Evolutionary conservation across 2,329 filamentous ascomycete genomes (phyloP).

Genomic region (Talaromyces sp.): DNA sequence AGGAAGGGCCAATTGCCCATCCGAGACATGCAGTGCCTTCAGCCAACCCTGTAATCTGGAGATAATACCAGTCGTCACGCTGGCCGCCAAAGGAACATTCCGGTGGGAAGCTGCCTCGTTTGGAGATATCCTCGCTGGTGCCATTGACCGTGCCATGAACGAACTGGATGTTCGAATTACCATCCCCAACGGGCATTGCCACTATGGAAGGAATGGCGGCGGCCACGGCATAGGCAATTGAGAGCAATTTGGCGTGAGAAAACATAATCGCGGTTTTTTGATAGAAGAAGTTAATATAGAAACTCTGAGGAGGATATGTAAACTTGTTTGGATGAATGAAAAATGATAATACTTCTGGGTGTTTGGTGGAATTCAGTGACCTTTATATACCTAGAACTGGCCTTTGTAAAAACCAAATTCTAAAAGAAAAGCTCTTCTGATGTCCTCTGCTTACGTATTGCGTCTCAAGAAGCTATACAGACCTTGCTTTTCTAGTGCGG

Average conservation of each 20-base stretch:
- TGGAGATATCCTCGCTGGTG: not conserved
- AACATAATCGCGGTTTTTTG: not conserved
- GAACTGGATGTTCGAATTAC: not conserved
- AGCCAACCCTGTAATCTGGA: not conserved
- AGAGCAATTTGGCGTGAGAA: not conserved
- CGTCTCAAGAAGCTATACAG: not conserved
- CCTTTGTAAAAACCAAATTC: not conserved
- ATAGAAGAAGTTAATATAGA: not conserved
- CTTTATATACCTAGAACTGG: not conserved
- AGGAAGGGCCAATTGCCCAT: not conserved
- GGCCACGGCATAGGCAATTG: not conserved
- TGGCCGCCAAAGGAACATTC: not conserved
- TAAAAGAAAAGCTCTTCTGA: not conserved
- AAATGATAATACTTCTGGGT: not conserved
- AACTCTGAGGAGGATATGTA: not conserved
- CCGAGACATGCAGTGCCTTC: slow-evolving; percentile 7
- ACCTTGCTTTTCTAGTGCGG: not conserved
- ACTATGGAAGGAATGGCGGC: not conserved
- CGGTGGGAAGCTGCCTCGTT: not conserved
- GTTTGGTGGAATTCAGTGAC: not conserved
- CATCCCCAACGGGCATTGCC: not conserved
- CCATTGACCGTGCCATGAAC: not conserved
- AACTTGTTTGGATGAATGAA: not conserved
- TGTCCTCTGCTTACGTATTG: not conserved
- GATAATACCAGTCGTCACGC: not conserved